Evolutionary conservation across 768 basidiomycete genomes (phyloP), one percentile per base, ranked within the genome.

Genomic region (Suillus tomentosus): DNA sequence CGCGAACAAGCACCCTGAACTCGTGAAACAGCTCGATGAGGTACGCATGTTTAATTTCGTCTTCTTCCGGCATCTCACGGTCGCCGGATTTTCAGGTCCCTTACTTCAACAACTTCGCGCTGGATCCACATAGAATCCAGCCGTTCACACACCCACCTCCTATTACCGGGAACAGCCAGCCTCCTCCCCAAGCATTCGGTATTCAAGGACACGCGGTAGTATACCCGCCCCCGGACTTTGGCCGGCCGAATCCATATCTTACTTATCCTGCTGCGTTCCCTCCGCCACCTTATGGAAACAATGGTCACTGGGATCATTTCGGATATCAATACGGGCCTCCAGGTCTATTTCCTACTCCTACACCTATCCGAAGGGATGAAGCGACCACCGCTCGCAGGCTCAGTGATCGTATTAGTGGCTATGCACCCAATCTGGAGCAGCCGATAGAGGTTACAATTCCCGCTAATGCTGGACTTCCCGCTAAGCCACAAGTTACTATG

Each of bases 61-160:
- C 40, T 58, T 31, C 27, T 42, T 58, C 27, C 57, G 40, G 57
- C 24, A 42, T 58, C 57, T 58, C 69, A 67, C 70, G 68, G 68
- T 70, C 67, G 55, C 50, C 50, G 65, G 62, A 68, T 65, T 65
- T 64, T 45, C 69, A 96, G 95, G 74, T 96, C 65, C 85, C 91
- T 43, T 94, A 91, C 77, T 95, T 95, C 82, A 98, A 99, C 77
- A 95, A 91, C 76, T 99, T 96, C 75, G 94, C 92, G 37, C 87
- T 99, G 64, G 97, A 99, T 79, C 96, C 97, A 62, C 92, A 95
- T 70, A 91, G 89, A 67, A 90, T 97, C 65, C 90, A 91, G 70
- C 91, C 92, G 8, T 90, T 93, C 76, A 83, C 86, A 27, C 92
- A 94, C 73, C 87, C 91, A 65, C 94, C 92, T 63, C 81, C 85